phyloP scores from a whole-genome alignment of 495 filamentous ascomycete genomes.

The Xylaria scruposa region DNA sequence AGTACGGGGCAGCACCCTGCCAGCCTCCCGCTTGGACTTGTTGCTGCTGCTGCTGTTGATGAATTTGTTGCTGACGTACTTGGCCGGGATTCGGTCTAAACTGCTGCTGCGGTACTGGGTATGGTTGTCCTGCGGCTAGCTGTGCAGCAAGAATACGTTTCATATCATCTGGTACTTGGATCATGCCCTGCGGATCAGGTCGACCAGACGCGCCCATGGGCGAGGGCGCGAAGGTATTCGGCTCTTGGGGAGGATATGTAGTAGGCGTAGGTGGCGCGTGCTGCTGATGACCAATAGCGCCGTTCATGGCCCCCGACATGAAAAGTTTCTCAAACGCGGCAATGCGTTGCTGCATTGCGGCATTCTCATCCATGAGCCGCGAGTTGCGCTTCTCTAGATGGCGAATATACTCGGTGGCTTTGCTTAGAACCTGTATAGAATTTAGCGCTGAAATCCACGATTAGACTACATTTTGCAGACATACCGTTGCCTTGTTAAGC shows the following conservation, averaged over 20 bases:
- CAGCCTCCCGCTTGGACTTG: constrained; percentile 49
- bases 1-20: constrained; percentile 54
- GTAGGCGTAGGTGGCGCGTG: constrained; percentile 50
- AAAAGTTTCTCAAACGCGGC: constrained; percentile 72
- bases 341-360: constrained; percentile 71
- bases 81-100: constrained; percentile 45
- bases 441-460: constrained; percentile 22
- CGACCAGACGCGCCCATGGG: constrained; percentile 40
- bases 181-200: constrained; percentile 67
- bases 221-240: constrained; percentile 43
- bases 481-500: constrained; percentile 90
- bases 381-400: constrained; percentile 91
- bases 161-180: constrained; percentile 79
- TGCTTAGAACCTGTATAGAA: constrained; percentile 69
- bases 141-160: constrained; percentile 67
- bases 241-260: constrained; percentile 53
- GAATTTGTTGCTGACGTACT: constrained; percentile 56
- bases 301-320: constrained; percentile 64
- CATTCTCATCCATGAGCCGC: constrained; percentile 80
- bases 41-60: constrained; percentile 52
- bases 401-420: constrained; percentile 94
- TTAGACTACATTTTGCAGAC: constrained; percentile 30
- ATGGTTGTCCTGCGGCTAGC: constrained; percentile 50
- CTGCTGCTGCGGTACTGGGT: constrained; percentile 50
- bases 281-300: constrained; percentile 52